These are phyloP conservation scores for Mortierella sp. DNA, from an alignment of 371 early-diverging fungal genomes.

Conservation along the genomic window DNA sequence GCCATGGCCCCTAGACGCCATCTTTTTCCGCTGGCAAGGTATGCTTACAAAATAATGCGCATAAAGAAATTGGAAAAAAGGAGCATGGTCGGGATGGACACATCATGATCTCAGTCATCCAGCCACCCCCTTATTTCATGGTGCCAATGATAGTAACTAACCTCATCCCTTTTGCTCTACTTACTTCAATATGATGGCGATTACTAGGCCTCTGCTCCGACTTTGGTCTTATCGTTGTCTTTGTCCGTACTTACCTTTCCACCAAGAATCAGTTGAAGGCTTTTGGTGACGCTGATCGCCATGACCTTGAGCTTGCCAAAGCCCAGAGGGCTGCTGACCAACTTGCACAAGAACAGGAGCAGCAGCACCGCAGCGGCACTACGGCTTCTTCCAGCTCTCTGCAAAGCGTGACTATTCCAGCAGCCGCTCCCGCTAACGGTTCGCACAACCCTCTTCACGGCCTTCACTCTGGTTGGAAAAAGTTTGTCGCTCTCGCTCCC, in stretches of 20 bases:
- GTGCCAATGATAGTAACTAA: neutral
- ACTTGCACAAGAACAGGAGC: conserved; percentile 15
- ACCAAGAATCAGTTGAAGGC: conserved; percentile 36
- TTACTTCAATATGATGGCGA: neutral
- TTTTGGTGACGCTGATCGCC: conserved; percentile 21
- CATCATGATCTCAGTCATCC: too few relatives aligned
- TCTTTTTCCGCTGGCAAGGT: conserved; percentile 67
- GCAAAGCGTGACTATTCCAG: conserved; percentile 7
- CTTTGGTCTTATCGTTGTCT: conserved; percentile 56
- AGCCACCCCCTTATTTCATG: neutral
- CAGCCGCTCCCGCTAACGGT: neutral
- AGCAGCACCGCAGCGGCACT: conserved; percentile 10
- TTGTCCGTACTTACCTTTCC: conserved; percentile 57
- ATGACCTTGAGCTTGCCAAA: conserved; percentile 33
- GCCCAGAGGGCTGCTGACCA: conserved; percentile 26
- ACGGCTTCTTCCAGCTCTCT: conserved; percentile 15
- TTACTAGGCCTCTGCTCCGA: conserved; percentile 62
- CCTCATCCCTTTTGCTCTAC: neutral
- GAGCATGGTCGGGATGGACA: neutral
- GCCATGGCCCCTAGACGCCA: conserved; percentile 64
- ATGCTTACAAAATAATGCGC: neutral
- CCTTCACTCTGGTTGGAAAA: conserved; percentile 28
- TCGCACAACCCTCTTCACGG: conserved; percentile 21
- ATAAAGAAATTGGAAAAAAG: neutral
- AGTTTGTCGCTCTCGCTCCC: conserved; percentile 39